Conservation (phyloP, 2,329 filamentous ascomycete genomes). For the Aspergillus fructus region DNA sequence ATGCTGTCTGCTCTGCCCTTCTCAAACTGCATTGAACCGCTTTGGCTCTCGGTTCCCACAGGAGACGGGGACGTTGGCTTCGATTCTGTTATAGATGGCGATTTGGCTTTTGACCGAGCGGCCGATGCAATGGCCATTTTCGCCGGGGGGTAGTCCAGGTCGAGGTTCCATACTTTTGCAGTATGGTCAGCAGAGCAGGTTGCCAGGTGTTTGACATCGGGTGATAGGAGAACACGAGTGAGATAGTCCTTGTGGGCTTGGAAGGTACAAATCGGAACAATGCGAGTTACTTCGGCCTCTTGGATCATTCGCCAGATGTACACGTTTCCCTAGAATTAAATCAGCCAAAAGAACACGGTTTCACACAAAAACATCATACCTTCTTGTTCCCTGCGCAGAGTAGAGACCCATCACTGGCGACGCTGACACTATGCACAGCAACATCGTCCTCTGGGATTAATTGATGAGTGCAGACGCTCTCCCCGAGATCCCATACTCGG, state of each 20-base stretch:
- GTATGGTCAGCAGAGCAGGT: constrained; percentile 94
- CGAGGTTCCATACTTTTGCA: constrained; percentile 94
- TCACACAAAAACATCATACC: constrained; percentile 48
- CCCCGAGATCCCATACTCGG: constrained; percentile 91
- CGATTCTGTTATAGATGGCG: constrained; percentile 11
- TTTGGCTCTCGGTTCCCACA: constrained; percentile 19
- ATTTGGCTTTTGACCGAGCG: constrained; percentile 21
- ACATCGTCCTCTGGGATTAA: constrained; percentile 95
- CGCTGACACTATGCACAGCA: constrained; percentile 88
- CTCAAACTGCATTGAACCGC: constrained; percentile 21
- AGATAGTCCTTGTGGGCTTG: constrained; percentile 90
- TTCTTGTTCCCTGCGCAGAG: constrained; percentile 91
- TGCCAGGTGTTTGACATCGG: constrained; percentile 89
- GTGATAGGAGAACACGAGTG: constrained; percentile 84
- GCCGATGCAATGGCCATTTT: constrained; percentile 34
- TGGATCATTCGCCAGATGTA: constrained; percentile 96
- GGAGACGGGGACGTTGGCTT: constrained; percentile 19
- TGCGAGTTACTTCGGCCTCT: constrained; percentile 74
- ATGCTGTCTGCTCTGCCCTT: constrained; percentile 23
- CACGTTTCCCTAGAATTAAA: constrained; percentile 73
- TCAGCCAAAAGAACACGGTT: background rate
- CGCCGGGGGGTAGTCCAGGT: constrained; percentile 56
- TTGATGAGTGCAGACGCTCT: constrained; percentile 96
- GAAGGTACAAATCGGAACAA: constrained; percentile 85
- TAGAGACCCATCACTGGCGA: constrained; percentile 89